These are phyloP conservation scores for Tylopilus intermedius DNA, from an alignment of 768 basidiomycete genomes.

Conservation along the genomic window DNA sequence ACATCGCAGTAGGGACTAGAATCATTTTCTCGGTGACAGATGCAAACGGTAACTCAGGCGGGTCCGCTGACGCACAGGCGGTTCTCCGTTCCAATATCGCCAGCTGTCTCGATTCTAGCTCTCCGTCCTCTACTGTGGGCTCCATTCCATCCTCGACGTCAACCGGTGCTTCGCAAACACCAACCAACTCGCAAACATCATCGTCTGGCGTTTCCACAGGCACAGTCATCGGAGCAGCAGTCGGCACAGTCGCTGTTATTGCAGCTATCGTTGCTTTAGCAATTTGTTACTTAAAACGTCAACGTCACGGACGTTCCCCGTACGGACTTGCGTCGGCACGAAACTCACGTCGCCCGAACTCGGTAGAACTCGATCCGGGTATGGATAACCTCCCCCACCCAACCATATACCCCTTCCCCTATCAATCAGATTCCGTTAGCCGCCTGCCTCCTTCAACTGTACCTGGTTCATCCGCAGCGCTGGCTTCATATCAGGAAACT, in stretches of 20 bases:
- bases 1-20: constrained; percentile 54
- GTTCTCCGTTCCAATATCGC: constrained; percentile 46
- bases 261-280: constrained; percentile 48
- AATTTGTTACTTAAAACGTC: constrained; percentile 43
- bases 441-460: constrained; percentile 12
- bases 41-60: constrained; percentile 47
- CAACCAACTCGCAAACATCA: constrained; percentile 19
- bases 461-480: neutral
- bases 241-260: constrained; percentile 50
- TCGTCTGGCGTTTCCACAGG: constrained; percentile 35
- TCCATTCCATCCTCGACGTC: constrained; percentile 21
- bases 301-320: constrained; percentile 20
- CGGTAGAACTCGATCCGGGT: constrained; percentile 36
- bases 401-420: constrained; percentile 33
- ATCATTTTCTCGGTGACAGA: constrained; percentile 57
- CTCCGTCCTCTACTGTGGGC: constrained; percentile 49
- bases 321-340: constrained; percentile 28
- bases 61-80: constrained; percentile 47
- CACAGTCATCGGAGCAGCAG: constrained; percentile 44
- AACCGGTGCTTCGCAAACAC: constrained; percentile 9
- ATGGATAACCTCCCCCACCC: constrained; percentile 29
- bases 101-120: constrained; percentile 48
- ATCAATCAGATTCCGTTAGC: constrained; percentile 19
- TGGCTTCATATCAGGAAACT: constrained; percentile 4
- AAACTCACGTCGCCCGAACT: constrained; percentile 30